Evolutionary conservation across 257 asterid species (phyloP), one percentile per base, ranked within the genome.

Genomic region (Nicotiana sylvestris): DNA sequence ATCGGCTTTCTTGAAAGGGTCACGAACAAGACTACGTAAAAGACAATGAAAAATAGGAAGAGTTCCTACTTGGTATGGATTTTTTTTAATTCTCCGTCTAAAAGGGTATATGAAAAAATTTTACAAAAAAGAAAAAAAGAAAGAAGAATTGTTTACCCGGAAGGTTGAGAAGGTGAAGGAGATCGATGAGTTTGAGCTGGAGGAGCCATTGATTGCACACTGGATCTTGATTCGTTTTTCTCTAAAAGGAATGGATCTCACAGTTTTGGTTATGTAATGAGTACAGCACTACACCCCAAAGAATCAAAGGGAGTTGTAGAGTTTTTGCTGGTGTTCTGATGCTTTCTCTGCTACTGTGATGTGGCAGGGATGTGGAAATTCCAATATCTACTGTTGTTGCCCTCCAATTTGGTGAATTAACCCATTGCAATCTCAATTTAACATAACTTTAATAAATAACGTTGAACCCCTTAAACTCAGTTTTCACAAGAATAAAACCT

Each of bases 101-200:
- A 58, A 78, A 27, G 68, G 18, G 68, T n/a, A 51, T 18, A 2
- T 9, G 61, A 72, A 72, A 72, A 4, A 21, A 2, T 72, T 53
- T 0, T 12, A 68, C n/a, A 21, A 51, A 70, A 66, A n/a, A 32
- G 49, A 70, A 32, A 8, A 81, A 6, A 57, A 1, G 60, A 65
- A 58, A 15, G 4, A 56, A 62, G 43, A 85, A 27, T 9, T 4
- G 33, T 17, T 6, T 87, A 96, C 99, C 99, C 99, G 30, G 99
- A 96, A 9, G 99, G 99, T 88, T 96, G 99, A 86, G 99, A 96
- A 76, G 99, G 98, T 64, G 99, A 96, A 83, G 96, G 88, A 62
- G 95, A 91, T 90, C 98, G 93, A 46, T 91, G 90, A 82, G 93
- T 81, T 82, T 90, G 95, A 90, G 97, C 91, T 83, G 98, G 98